These are phyloP conservation scores for Bremia lactucae DNA, from an alignment of 352 stramenopile genomes.

Conservation along the genomic window DNA sequence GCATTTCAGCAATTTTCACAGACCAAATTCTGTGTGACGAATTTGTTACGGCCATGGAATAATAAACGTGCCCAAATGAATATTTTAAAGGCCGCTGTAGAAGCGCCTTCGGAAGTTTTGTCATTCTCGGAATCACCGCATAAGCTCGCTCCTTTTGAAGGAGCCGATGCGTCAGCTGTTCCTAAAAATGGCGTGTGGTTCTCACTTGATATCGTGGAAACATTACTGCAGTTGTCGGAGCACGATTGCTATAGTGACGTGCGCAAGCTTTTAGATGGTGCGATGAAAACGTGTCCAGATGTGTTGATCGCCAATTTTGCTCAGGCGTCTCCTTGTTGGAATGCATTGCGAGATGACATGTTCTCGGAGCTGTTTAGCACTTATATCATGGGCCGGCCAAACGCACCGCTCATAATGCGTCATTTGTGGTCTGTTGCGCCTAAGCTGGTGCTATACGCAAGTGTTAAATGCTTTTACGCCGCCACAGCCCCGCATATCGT, in stretches of 20 bases:
- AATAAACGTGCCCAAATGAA: constrained; percentile 66
- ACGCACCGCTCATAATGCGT: constrained; percentile 82
- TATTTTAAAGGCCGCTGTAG: constrained; percentile 68
- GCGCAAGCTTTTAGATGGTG: constrained; percentile 60
- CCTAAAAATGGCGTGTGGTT: constrained; percentile 85
- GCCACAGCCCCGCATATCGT: constrained; percentile 72
- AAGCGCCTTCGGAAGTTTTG: constrained; percentile 67
- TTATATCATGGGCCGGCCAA: constrained; percentile 80
- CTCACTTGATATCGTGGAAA: constrained; percentile 75
- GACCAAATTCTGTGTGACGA: constrained; percentile 65
- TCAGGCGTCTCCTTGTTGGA: constrained; percentile 65
- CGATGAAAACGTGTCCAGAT: constrained; percentile 78
- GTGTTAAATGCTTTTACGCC: constrained; percentile 81
- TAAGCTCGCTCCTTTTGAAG: constrained; percentile 79
- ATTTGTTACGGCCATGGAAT: constrained; percentile 70
- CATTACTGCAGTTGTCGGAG: constrained; percentile 64
- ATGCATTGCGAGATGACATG: constrained; percentile 71
- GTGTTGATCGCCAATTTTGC: constrained; percentile 82
- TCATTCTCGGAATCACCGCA: constrained; percentile 71
- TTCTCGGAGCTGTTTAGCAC: constrained; percentile 82
- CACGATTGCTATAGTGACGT: constrained; percentile 80
- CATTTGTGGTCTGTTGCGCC: constrained; percentile 77
- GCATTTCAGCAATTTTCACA: constrained; percentile 75
- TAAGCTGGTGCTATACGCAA: constrained; percentile 82
- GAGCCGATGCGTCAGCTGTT: constrained; percentile 71